A percentile compares a stretch with the other conserved stretches of the same genome.
phyloP scores from a whole-genome alignment of 371 early-diverging fungal genomes.

The Mortierella sp. region DNA sequence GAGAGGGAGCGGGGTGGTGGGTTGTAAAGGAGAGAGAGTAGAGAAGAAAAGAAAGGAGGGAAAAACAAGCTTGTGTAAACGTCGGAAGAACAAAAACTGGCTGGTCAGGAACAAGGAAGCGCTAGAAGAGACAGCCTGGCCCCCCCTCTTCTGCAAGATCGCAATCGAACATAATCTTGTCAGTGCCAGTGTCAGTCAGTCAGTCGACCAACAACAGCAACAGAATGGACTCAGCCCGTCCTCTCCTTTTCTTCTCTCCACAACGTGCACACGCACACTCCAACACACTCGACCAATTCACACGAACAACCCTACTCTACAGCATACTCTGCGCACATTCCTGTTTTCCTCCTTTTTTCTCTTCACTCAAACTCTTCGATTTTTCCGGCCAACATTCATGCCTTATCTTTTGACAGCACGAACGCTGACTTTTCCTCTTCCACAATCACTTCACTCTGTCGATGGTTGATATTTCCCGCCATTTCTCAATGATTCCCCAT shows the following conservation, averaged over 20 bases:
- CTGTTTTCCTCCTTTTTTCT: not conserved
- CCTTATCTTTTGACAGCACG: not conserved
- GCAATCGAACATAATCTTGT: not conserved
- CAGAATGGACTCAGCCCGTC: not conserved
- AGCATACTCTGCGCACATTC: not conserved
- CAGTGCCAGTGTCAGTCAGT: not conserved
- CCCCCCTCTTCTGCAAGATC: too few species aligned
- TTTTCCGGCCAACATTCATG: not conserved
- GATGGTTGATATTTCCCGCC: too few species aligned
- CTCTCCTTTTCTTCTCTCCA: not conserved
- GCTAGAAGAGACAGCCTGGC: not conserved
- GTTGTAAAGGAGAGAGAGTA: not conserved
- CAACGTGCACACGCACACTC: not conserved
- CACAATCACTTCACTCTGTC: too few species aligned
- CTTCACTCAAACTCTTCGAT: not conserved
- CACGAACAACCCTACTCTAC: not conserved
- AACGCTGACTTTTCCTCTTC: not conserved
- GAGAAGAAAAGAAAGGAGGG: not conserved
- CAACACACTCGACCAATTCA: not conserved
- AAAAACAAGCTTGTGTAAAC: not conserved
- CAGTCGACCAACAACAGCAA: not conserved
- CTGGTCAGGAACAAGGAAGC: not conserved
- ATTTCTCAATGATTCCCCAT: too few species aligned
- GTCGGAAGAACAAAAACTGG: not conserved
- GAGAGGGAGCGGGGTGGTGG: not conserved